phyloP scores from a whole-genome alignment of 805 yeast species.

The Saturnispora hagleri region DNA sequence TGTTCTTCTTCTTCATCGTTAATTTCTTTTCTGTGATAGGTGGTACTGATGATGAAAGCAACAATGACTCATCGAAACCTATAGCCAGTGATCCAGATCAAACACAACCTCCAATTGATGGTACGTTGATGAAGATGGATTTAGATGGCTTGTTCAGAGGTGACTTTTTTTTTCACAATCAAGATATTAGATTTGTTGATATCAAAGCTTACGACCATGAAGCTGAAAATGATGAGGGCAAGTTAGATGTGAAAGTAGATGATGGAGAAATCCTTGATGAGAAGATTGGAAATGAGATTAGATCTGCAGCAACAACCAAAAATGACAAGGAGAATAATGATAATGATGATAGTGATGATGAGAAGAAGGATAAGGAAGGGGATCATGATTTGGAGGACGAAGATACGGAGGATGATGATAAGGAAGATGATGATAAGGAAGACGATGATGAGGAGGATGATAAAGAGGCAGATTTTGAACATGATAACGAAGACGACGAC shows the following conservation, averaged over 20 bases:
- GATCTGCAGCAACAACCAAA: neutral
- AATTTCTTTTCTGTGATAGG: neutral
- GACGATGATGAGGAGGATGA: neutral
- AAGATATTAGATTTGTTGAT: conserved; percentile 1
- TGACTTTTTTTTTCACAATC: neutral
- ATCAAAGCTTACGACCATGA: neutral
- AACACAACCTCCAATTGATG: neutral
- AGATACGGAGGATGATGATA: neutral
- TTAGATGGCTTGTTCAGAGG: conserved; percentile 2
- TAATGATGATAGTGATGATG: conserved; percentile 22
- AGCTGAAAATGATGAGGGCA: neutral
- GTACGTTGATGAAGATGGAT: neutral
- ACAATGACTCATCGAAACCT: neutral
- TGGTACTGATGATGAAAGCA: too few relatives aligned
- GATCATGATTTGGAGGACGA: neutral
- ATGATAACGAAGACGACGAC: neutral
- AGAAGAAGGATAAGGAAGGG: neutral
- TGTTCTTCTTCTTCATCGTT: neutral
- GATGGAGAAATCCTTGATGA: neutral
- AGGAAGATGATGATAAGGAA: too few relatives aligned
- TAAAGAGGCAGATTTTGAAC: neutral
- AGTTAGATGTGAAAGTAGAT: neutral
- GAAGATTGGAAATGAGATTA: neutral
- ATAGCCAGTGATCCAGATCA: neutral
- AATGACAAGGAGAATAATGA: neutral